A percentile compares a stretch with the other conserved stretches of the same genome.
Conservation (phyloP, 495 filamentous ascomycete genomes). For the Parathielavia appendiculata region DNA sequence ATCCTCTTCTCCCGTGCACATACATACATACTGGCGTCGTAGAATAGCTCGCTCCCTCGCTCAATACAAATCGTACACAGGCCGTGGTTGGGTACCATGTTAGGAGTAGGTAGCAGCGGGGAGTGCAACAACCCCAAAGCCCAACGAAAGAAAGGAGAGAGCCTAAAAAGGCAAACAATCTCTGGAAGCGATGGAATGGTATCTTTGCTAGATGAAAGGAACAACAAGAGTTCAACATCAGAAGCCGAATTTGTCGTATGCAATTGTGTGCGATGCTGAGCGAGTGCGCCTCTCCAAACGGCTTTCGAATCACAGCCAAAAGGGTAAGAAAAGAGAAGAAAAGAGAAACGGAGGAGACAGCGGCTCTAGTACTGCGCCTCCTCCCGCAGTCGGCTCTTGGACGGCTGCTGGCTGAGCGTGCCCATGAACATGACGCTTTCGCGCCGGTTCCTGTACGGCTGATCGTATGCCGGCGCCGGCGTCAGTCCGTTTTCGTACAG, state of each 20-base stretch:
- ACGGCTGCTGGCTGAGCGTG: conserved; percentile 40
- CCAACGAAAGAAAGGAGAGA: not conserved
- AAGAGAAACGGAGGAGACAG: too few relatives aligned
- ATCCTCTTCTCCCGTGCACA: not conserved
- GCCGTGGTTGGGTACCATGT: not conserved
- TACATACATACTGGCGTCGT: not conserved
- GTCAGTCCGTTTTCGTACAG: conserved; percentile 38
- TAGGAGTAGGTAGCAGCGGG: not conserved
- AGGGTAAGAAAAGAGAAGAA: not conserved
- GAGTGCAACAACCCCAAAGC: not conserved
- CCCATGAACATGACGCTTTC: conserved; percentile 48
- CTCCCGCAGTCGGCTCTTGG: conserved; percentile 44
- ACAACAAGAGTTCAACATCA: conserved; percentile 5
- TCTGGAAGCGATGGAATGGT: not conserved
- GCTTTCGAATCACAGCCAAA: not conserved
- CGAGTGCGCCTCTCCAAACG: conserved; percentile 1
- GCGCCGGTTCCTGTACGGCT: conserved; percentile 38
- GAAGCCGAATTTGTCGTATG: conserved; percentile 8
- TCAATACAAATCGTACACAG: conserved; percentile 3
- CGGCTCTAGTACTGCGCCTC: conserved; percentile 32
- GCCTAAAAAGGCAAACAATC: not conserved
- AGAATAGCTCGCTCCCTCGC: not conserved
- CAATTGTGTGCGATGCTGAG: not conserved
- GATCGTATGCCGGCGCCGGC: conserved; percentile 36
- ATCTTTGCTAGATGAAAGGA: conserved; percentile 11